Evolutionary conservation across 352 stramenopile genomes (phyloP), one percentile per base, ranked within the genome.

Genomic region (Globisporangium nodosum): DNA sequence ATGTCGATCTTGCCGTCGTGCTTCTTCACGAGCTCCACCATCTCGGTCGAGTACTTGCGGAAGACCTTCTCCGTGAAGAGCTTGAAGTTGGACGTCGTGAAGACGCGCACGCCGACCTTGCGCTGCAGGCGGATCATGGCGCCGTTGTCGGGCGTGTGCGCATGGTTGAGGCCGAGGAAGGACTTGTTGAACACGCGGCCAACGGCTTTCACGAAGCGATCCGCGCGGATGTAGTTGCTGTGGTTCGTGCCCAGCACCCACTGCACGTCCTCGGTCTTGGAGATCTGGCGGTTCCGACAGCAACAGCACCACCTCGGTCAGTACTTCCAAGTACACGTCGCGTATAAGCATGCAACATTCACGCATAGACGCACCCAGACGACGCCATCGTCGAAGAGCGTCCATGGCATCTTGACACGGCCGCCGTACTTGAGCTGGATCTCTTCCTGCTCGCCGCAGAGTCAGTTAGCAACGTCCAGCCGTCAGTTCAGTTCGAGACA

Each of bases 191-290:
- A 87, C n/a, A 88, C 57, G 50, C 88, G 78, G 5, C 72, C 57
- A 54, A 87, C 86, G 1, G 76, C 77, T 35, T 87, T 69, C 16
- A 88, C 55, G 50, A 90, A 81, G 2, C 73, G 69, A 46, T 81
- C 60, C 2, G 81, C 73, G 58, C 86, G 87, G 52, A 90, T 66
- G 64, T 88, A 90, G 58, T 90, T 90, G 65, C 54, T 55, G 56
- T 81, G 70, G n/a, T 88, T 85, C 2, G 76, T 85, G 3, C 71
- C 58, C 24, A 90, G 57, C 9, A 90, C 69, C 66, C 87, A 73
- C 58, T 88, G 66, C 9, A 90, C 74, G 50, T 90, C 80, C 15
- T 68, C 67, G 11, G 78, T 73, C 27, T 76, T 68, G 6, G 68
- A 79, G 45, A 87, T 70, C 68, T 80, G 47, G 12, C 20, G 6